These are phyloP conservation scores for Akanthomyces dipterigenus DNA, from an alignment of 2,329 filamentous ascomycete genomes.

Conservation along the genomic window DNA sequence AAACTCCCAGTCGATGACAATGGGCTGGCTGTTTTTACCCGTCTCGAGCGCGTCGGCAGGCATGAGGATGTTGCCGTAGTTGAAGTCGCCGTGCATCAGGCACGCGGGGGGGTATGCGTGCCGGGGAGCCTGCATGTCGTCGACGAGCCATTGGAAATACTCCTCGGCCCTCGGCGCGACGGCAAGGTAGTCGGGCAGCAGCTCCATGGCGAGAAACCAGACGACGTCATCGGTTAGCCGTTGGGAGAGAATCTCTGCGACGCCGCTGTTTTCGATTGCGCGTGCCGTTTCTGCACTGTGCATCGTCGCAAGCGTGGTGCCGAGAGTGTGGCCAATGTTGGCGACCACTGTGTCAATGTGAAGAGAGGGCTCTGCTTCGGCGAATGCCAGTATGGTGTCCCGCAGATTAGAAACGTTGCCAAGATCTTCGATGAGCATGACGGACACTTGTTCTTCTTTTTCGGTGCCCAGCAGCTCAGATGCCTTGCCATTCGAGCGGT, in stretches of 20 bases:
- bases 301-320: background rate
- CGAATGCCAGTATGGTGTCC: background rate
- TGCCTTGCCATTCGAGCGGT: background rate
- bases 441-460: background rate
- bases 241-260: background rate
- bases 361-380: background rate
- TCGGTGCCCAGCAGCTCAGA: background rate
- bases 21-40: background rate
- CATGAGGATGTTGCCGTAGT: conserved; percentile 10
- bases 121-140: background rate
- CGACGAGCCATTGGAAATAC: conserved; percentile 1
- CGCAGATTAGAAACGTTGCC: background rate
- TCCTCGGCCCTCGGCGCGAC: background rate
- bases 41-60: background rate
- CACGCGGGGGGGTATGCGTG: conserved; percentile 4
- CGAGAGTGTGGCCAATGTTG: background rate
- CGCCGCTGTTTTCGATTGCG: background rate
- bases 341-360: background rate
- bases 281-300: background rate
- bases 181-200: background rate
- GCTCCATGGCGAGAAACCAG: conserved; percentile 10
- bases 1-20: conserved; percentile 9
- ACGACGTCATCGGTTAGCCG: background rate
- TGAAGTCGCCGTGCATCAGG: conserved; percentile 9
- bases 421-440: conserved; percentile 10